Evolutionary conservation across 306 rosid species (phyloP).

Genomic region (Dicorynia guianensis): DNA sequence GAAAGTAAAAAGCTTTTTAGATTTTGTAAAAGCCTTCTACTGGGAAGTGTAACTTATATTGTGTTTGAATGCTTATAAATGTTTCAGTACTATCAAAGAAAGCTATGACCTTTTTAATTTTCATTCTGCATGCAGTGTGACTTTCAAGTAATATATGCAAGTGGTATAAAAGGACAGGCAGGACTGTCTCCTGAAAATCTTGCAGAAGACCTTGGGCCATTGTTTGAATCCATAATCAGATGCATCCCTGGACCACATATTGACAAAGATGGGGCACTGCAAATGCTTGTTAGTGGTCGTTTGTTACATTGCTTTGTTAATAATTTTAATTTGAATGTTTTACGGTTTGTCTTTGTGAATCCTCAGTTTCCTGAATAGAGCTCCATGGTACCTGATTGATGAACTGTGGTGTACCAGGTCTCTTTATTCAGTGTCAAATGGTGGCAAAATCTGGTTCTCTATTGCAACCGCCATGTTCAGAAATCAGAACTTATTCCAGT

Average conservation of each 20-base stretch:
- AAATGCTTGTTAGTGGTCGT: constrained; percentile 86
- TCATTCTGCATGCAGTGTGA: constrained; percentile 73
- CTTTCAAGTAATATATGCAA: constrained; percentile 96
- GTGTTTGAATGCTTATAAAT: constrained; percentile 23
- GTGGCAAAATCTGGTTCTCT: background rate
- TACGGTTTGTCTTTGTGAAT: constrained; percentile 11
- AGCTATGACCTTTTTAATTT: constrained; percentile 12
- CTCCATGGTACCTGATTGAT: background rate
- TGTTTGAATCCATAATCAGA: constrained; percentile 92
- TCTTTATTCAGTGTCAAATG: background rate
- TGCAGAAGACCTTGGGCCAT: constrained; percentile 97
- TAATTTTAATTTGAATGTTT: constrained; percentile 13
- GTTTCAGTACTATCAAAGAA: constrained; percentile 26
- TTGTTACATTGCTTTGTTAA: constrained; percentile 28
- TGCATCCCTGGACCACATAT: constrained; percentile 98
- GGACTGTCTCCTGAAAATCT: constrained; percentile 87
- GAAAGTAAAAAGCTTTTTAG: constrained; percentile 20
- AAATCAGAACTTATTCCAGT: background rate
- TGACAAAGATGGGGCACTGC: constrained; percentile 92
- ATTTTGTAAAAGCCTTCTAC: constrained; percentile 19
- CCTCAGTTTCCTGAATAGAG: constrained; percentile 13
- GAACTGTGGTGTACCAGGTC: background rate
- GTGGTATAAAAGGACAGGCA: constrained; percentile 95
- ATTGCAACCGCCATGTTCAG: background rate
- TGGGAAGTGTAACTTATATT: constrained; percentile 16